Evolutionary conservation across 345 rosid genomes (phyloP).

Genomic region (Salix koriyanagi): DNA sequence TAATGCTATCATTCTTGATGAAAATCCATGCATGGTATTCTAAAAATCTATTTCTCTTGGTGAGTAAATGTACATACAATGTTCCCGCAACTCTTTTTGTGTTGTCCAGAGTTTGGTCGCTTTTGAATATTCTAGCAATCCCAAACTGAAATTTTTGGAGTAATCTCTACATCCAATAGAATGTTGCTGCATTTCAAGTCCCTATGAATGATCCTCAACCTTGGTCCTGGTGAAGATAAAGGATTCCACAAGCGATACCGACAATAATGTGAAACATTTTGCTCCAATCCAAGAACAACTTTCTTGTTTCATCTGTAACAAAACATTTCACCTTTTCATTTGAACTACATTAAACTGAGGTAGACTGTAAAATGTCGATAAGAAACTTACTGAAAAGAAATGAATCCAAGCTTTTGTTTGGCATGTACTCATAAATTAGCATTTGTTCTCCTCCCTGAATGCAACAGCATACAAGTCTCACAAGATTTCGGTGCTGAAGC

Average conservation of each 20-base stretch:
- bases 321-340: not conserved
- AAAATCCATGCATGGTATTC: not conserved
- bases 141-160: constrained; percentile 25
- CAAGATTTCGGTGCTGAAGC: constrained; percentile 22
- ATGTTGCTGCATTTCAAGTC: constrained; percentile 15
- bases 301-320: constrained; percentile 8
- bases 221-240: constrained; percentile 11
- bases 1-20: not conserved
- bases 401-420: constrained; percentile 19
- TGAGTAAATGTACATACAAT: constrained; percentile 4
- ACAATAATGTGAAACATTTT: constrained; percentile 9
- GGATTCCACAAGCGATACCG: constrained; percentile 17
- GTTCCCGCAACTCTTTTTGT: constrained; percentile 21
- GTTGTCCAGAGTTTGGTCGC: constrained; percentile 7
- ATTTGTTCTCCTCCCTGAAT: constrained; percentile 53
- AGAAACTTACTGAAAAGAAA: constrained; percentile 16
- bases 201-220: not conserved
- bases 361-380: not conserved
- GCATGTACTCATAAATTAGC: constrained; percentile 68
- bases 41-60: not conserved
- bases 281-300: constrained; percentile 8
- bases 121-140: not conserved
- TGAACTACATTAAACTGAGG: not conserved
- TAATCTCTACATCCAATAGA: constrained; percentile 16
- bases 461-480: constrained; percentile 20